phyloP scores from a whole-genome alignment of 371 early-diverging fungal species.

The Coemansia sp. region DNA sequence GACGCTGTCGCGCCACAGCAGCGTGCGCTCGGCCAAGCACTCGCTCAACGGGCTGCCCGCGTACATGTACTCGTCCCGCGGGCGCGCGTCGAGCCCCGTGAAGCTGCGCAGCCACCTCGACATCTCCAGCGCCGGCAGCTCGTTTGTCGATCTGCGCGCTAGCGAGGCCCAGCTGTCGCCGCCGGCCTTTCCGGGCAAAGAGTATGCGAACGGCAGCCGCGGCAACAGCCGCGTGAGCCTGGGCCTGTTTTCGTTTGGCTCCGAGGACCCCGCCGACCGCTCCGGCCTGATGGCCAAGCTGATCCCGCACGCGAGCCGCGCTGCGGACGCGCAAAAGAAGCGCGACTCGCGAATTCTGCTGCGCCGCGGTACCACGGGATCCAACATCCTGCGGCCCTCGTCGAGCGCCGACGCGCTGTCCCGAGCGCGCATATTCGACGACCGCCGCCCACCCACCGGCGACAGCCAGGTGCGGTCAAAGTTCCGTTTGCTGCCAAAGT shows the following conservation, averaged over 20 bases:
- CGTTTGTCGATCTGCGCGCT: constrained; percentile 31
- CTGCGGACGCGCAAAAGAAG: constrained; percentile 1
- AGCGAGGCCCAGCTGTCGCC: constrained; percentile 7
- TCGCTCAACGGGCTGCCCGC: not conserved
- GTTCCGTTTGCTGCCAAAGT: constrained; percentile 28
- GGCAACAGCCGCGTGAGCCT: constrained; percentile 4
- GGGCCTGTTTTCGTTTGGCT: constrained; percentile 8
- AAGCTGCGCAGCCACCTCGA: not conserved
- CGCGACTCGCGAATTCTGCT: constrained; percentile 9
- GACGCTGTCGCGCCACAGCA: constrained; percentile 17
- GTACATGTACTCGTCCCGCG: constrained; percentile 6
- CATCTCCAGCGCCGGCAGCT: constrained; percentile 19
- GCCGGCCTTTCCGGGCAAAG: not conserved
- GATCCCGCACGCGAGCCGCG: not conserved
- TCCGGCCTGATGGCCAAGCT: constrained; percentile 2
- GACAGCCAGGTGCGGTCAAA: not conserved
- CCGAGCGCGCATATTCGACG: not conserved
- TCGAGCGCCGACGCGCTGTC: constrained; percentile 33
- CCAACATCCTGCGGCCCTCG: constrained; percentile 20
- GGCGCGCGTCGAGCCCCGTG: not conserved
- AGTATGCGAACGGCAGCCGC: not conserved
- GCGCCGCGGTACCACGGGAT: not conserved
- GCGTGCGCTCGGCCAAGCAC: constrained; percentile 6
- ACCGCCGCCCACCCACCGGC: constrained; percentile 4
- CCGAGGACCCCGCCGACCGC: constrained; percentile 3